These are phyloP conservation scores for Chlorella ohadii DNA, from an alignment of 139 green algal species.

Conservation along the genomic window DNA sequence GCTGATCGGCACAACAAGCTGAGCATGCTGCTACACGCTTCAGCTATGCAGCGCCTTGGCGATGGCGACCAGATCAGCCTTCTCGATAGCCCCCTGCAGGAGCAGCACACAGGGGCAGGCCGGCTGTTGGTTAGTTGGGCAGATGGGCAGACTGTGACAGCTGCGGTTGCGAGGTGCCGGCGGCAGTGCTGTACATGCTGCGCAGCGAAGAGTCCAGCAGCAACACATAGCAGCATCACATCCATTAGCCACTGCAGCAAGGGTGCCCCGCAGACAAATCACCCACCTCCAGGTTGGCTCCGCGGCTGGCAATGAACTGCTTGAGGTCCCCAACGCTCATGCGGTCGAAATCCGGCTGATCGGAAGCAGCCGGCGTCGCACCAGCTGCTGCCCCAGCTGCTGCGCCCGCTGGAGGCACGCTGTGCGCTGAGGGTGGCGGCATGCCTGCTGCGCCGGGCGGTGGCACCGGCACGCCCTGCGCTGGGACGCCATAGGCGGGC, in stretches of 20 bases:
- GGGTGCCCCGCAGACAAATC: too few species aligned
- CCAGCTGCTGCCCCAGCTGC: not conserved
- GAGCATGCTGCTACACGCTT: too few species aligned
- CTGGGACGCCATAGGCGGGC: not conserved
- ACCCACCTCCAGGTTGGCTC: not conserved
- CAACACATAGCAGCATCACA: too few species aligned
- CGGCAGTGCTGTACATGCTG: too few species aligned
- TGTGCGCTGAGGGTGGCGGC: not conserved
- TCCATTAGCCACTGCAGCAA: too few species aligned
- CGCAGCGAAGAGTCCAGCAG: too few species aligned
- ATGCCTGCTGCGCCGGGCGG: not conserved
- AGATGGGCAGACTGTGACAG: too few species aligned
- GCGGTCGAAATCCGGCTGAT: slow-evolving; percentile 15
- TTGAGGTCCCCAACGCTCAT: slow-evolving; percentile 34
- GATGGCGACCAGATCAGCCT: slow-evolving; percentile 30
- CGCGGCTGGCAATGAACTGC: slow-evolving; percentile 19
- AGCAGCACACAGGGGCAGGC: too few species aligned
- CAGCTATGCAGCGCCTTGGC: slow-evolving; percentile 22
- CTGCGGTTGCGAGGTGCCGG: too few species aligned
- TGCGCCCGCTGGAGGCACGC: not conserved
- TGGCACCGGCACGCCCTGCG: too few species aligned
- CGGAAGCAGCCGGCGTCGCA: not conserved
- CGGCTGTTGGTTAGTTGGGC: too few species aligned
- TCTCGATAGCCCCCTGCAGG: slow-evolving; percentile 5
- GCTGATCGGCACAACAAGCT: too few species aligned